Base-by-base conservation (phyloP, 352 stramenopile genomes). In the Pseudoperonospora humuli region DNA sequence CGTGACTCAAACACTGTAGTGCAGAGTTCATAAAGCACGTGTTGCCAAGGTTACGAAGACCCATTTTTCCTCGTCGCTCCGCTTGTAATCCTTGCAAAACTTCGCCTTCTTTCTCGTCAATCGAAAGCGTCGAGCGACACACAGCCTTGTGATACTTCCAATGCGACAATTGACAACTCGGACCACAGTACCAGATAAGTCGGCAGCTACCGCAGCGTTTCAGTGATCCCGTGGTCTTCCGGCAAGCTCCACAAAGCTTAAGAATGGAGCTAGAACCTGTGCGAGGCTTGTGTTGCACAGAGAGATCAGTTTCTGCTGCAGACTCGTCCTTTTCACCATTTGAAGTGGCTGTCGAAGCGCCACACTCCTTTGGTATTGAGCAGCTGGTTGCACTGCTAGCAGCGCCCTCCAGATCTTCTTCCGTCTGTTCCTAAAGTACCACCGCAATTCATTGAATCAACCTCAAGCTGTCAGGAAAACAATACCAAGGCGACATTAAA, bases 1-100 rank as follows among this genome's bases (percentile, higher is more conserved):
- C 95, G 34, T 98, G 83, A 39, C 87, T 95, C 23, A 99, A 59
- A 43, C 95, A 99, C 58, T 88, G 76, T 35, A 88, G 39, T 11
- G 75, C 75, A 10, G 76, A 81, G 57, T 86, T 88, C 76, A 88
- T 86, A 50, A 88, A 88, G 44, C 76, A 88, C 36, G 76, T 88
- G 40, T 88, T 88, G 39, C 76, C 76, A 15, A 88, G 45, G 46
- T 88, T 88, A 10, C 73, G 70, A 37, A 92, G 70, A 11, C 79
- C 77, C 61, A 83, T 84, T 36, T 88, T 85, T 13, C 79, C 79
- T 26, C 75, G 71, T 10, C 79, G 69, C 46, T 87, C 78, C 25
- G 64, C 47, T 17, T 60, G 53, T 28, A 71, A 60, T 1, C 41
- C 53, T 21, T 79, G 66, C 13, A 71, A 39, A 20, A 77, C 54